Conservation (phyloP, 2,329 filamentous ascomycete genomes). For the Aphanoascus verrucosus region DNA sequence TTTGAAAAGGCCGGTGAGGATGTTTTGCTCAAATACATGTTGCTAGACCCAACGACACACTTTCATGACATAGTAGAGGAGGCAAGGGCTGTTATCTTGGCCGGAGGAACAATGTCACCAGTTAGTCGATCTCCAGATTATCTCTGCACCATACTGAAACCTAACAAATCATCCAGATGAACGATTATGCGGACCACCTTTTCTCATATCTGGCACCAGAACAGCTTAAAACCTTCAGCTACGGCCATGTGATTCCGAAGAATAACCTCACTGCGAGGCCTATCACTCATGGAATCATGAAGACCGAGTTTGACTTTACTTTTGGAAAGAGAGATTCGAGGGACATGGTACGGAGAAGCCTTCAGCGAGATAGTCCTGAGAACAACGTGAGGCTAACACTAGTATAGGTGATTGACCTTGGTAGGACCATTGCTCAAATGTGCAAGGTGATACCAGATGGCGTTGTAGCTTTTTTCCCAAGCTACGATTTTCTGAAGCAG, state of each 20-base stretch:
- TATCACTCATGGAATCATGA: conserved; percentile 42
- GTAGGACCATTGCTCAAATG: conserved; percentile 59
- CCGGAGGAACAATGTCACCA: conserved; percentile 94
- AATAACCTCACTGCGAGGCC: conserved; percentile 72
- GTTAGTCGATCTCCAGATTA: conserved; percentile 27
- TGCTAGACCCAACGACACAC: conserved; percentile 82
- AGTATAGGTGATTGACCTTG: conserved; percentile 56
- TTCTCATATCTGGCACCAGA: conserved; percentile 60
- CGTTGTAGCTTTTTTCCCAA: conserved; percentile 89
- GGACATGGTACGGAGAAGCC: conserved; percentile 41
- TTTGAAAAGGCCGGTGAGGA: conserved; percentile 39
- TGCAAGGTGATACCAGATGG: conserved; percentile 72
- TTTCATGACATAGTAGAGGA: conserved; percentile 79
- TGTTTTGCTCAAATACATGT: conserved; percentile 65
- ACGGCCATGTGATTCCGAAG: conserved; percentile 82
- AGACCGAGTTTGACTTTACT: conserved; percentile 68
- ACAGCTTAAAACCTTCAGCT: conserved; percentile 71
- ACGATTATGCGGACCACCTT: conserved; percentile 76
- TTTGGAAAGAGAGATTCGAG: conserved; percentile 64
- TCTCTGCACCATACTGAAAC: too few species aligned
- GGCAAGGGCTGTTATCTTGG: conserved; percentile 77
- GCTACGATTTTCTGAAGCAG: conserved; percentile 77
- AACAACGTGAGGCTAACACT: not conserved
- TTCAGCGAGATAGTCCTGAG: too few species aligned
- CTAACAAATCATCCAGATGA: conserved; percentile 45